Conservation (phyloP, 345 rosid genomes). For the Schrenkiella parvula region DNA sequence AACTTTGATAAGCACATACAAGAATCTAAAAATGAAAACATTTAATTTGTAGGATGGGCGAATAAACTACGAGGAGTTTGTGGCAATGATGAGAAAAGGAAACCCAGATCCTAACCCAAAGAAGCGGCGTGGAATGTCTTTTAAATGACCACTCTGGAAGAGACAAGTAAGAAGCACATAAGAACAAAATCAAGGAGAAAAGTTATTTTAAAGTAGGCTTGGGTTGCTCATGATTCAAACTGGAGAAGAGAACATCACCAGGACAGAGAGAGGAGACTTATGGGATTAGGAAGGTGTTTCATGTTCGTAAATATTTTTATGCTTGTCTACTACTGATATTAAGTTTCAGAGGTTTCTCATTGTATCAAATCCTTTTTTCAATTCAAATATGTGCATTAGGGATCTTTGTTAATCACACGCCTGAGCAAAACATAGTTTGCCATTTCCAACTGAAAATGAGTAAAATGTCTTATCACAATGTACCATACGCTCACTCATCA, state of each 20-base stretch:
- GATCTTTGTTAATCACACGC: not conserved
- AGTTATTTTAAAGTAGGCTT: slow-evolving; percentile 17
- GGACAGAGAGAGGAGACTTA: not conserved
- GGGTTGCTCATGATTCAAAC: slow-evolving; percentile 29
- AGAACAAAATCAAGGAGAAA: not conserved
- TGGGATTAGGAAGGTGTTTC: slow-evolving; percentile 16
- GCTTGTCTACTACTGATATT: slow-evolving; percentile 23
- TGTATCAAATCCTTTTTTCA: slow-evolving; percentile 25
- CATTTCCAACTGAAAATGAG: too few relatives aligned
- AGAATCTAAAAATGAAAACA: not conserved
- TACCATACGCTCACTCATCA: not conserved
- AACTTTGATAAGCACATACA: not conserved
- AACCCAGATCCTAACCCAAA: slow-evolving; percentile 73
- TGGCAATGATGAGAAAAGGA: slow-evolving; percentile 96
- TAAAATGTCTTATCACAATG: too few relatives aligned
- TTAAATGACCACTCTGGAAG: slow-evolving; percentile 23
- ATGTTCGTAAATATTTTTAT: slow-evolving; percentile 13
- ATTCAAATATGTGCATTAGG: slow-evolving; percentile 20
- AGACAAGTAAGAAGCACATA: slow-evolving; percentile 24
- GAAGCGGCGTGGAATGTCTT: slow-evolving; percentile 66
- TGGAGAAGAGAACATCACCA: slow-evolving; percentile 2
- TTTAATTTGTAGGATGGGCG: slow-evolving; percentile 60
- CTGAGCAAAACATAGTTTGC: not conserved
- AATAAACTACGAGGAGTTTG: slow-evolving; percentile 90
- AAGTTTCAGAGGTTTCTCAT: slow-evolving; percentile 27